Evolutionary conservation across 306 rosid species (phyloP).

Genomic region (Arachis stenosperma): DNA sequence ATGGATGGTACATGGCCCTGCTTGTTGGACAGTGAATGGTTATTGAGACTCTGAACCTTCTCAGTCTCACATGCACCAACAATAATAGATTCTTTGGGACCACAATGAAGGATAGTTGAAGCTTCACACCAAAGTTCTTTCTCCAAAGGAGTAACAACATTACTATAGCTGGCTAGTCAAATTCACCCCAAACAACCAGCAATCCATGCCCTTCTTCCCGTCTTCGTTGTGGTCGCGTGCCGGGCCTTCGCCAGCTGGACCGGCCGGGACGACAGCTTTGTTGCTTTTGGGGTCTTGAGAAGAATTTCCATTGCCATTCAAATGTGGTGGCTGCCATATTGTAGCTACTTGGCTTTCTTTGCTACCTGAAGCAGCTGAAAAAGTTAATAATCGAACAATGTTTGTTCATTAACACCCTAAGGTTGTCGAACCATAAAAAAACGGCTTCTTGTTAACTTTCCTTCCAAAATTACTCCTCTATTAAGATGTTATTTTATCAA

Average conservation of each 20-base stretch:
- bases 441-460: no score
- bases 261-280: constrained; percentile 21
- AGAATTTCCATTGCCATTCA: constrained; percentile 52
- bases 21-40: constrained; percentile 47
- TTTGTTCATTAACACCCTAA: no score
- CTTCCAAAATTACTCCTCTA: no score
- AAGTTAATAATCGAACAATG: background rate
- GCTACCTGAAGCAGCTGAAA: constrained; percentile 56
- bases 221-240: constrained; percentile 44
- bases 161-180: constrained; percentile 45
- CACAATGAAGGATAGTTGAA: constrained; percentile 14
- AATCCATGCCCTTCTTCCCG: constrained; percentile 45
- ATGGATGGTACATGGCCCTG: constrained; percentile 49
- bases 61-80: constrained; percentile 48
- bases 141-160: constrained; percentile 40
- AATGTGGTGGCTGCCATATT: constrained; percentile 59
- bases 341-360: constrained; percentile 55
- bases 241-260: constrained; percentile 38
- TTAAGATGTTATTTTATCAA: no score
- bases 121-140: constrained; percentile 35
- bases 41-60: constrained; percentile 39
- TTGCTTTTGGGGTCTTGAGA: constrained; percentile 46
- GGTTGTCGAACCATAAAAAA: no score
- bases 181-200: constrained; percentile 74
- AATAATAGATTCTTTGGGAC: constrained; percentile 55